These are phyloP conservation scores for Fremontodendron californicum DNA, from an alignment of 345 rosid genomes.

Conservation along the genomic window DNA sequence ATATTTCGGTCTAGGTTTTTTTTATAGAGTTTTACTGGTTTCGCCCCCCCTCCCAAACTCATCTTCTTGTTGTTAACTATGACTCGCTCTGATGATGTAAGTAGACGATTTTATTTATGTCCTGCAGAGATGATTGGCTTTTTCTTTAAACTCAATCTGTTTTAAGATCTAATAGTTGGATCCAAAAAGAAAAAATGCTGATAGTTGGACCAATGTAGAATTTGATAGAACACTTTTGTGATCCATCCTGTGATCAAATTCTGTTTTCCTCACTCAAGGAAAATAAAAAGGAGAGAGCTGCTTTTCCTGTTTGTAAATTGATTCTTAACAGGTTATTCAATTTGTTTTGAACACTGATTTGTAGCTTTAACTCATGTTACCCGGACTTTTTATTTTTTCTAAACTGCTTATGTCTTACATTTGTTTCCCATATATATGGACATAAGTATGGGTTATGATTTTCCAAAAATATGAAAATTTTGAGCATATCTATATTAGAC, in stretches of 20 bases:
- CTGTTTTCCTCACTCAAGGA: not conserved
- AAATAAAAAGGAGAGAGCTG: not conserved
- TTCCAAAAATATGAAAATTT: not conserved
- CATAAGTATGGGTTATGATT: not conserved
- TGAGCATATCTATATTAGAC: not conserved
- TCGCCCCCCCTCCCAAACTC: not conserved
- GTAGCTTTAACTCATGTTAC: not conserved
- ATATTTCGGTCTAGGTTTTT: not conserved
- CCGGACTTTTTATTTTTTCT: no score
- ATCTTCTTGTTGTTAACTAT: not conserved
- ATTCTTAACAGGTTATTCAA: not conserved
- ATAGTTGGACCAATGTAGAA: not conserved
- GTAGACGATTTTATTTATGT: not conserved
- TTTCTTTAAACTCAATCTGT: not conserved
- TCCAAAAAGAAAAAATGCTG: no score
- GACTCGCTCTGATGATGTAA: not conserved
- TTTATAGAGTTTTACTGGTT: not conserved
- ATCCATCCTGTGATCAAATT: not conserved
- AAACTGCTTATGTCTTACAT: no score
- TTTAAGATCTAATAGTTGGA: not conserved
- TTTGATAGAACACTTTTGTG: not conserved
- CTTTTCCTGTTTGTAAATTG: not conserved
- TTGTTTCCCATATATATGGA: no score
- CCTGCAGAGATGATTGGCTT: not conserved
- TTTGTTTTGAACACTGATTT: not conserved